Percentiles rank a stretch among this genome's conserved stretches.
Evolutionary conservation across 169 alveolate species (phyloP).

Genomic region (Miamiensis avidus): DNA sequence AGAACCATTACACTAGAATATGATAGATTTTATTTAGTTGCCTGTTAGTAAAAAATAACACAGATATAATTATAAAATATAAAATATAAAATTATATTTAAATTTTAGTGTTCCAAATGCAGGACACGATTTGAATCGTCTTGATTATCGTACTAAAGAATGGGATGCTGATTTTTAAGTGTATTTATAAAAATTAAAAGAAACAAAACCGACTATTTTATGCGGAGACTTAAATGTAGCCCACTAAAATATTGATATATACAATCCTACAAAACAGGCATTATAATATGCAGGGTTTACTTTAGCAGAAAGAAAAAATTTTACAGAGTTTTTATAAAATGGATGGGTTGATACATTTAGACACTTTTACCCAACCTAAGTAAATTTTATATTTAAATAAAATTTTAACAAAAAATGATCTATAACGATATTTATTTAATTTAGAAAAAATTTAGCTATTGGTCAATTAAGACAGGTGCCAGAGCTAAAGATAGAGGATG

Average conservation of each 20-base stretch:
- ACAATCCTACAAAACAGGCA: constrained; percentile 66
- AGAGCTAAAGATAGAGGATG: constrained; percentile 81
- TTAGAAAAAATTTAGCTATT: constrained; percentile 71
- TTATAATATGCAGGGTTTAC: constrained; percentile 74
- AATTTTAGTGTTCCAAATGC: constrained; percentile 83
- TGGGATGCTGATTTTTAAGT: constrained; percentile 77
- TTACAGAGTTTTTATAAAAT: constrained; percentile 46
- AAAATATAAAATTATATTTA: no score
- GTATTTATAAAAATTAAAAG: constrained; percentile 47
- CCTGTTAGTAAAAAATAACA: no score
- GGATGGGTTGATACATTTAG: constrained; percentile 80
- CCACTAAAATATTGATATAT: constrained; percentile 71
- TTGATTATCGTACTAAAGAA: constrained; percentile 67
- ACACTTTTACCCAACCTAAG: constrained; percentile 59
- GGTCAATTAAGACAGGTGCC: constrained; percentile 51
- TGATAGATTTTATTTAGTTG: constrained; percentile 68
- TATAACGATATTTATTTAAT: no score
- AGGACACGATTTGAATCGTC: constrained; percentile 62
- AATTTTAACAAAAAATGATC: no score
- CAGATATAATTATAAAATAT: no score
- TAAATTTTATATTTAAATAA: no score
- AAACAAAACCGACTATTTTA: constrained; percentile 61
- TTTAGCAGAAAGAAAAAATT: constrained; percentile 61
- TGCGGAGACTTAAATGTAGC: constrained; percentile 86
- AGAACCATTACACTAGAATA: constrained; percentile 73